Percentiles rank a stretch among this genome's conserved stretches.
Conservation (phyloP, 1,139 yeast species). For the Candida sojae region DNA sequence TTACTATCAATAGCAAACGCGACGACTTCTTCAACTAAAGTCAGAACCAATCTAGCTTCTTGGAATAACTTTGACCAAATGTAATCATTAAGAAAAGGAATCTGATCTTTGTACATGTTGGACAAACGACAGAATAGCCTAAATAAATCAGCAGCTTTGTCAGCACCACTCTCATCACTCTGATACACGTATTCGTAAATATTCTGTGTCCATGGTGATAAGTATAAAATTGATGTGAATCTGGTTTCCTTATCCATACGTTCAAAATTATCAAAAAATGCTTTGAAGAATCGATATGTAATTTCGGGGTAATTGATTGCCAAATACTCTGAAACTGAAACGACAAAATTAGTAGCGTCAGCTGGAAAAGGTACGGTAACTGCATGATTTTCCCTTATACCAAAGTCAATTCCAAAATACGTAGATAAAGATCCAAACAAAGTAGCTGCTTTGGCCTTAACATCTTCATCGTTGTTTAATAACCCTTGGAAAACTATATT, state of each 20-base stretch:
- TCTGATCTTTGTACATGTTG: constrained; percentile 44
- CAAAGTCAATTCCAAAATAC: constrained; percentile 62
- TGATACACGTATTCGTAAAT: constrained; percentile 59
- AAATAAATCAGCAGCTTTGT: constrained; percentile 60
- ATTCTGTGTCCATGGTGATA: constrained; percentile 81
- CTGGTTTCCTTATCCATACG: constrained; percentile 36
- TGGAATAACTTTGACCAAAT: constrained; percentile 72
- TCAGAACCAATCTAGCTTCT: constrained; percentile 59
- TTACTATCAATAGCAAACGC: constrained; percentile 76
- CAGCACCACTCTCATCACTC: constrained; percentile 60
- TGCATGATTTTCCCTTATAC: constrained; percentile 57
- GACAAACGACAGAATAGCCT: constrained; percentile 67
- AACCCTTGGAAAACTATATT: constrained; percentile 71
- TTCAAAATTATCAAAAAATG: constrained; percentile 60
- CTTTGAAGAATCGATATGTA: constrained; percentile 62
- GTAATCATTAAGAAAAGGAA: constrained; percentile 45
- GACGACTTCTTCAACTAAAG: constrained; percentile 71
- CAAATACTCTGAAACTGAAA: constrained; percentile 58
- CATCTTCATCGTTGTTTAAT: constrained; percentile 56
- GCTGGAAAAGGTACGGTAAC: constrained; percentile 72
- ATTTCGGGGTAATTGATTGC: constrained; percentile 59
- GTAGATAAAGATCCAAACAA: constrained; percentile 65
- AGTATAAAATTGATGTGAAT: constrained; percentile 50
- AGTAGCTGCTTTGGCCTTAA: constrained; percentile 64
- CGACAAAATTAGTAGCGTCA: constrained; percentile 66